Base-by-base conservation (phyloP, 1,284 basidiomycete genomes). In the Athelia sp. region DNA sequence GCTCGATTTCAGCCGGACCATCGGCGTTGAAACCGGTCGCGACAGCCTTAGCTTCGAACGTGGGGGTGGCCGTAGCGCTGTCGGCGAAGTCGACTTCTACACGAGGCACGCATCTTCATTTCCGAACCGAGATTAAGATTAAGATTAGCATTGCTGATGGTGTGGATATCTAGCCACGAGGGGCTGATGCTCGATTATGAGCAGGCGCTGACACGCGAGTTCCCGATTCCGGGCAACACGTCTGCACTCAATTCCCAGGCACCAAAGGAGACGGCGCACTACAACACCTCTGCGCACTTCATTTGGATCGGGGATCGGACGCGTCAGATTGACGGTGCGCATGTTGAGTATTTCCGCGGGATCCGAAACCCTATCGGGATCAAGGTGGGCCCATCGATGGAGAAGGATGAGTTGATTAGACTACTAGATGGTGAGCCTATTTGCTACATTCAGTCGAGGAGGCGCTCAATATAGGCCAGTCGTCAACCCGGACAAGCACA, bases 231-330 rank as follows among this genome's bases (percentile, higher is more conserved):
- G 50, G 49, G 53, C 51, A 51, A 31, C 43, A n/a, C n/a, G 29
- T 42, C 47, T 24, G 31, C 45, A 22, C 22, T 45, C 34, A 38
- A 19, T 48, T n/a, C 43, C 49, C 44, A 49, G 57, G 19, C 40
- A 23, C 23, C 51, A 21, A 52, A 57, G 32, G 56, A 60, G n/a
- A 71, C 67, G 43, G 76, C 73, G n/a, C 75, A 76, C 61, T 94
- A 93, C 68, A 92, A 93, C 60, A 87, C 90, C 8, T 92, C 92
- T 4, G 90, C 92, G 4, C 95, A 97, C 65, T 96, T 96, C 67
- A 70, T 98, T 52, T 99, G 96, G 96, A 90, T 99, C 49, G 96
- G 96, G 0, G 96, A 99, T 69, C 81, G 96, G 45, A 99, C 96
- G n/a, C 74, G 96, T 42, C 92, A 97, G 67, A 71, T 98, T 2